Evolutionary conservation across 192 early-diverging fungal species (phyloP), one percentile per base, ranked within the genome.

Genomic region (Backusella sp.): DNA sequence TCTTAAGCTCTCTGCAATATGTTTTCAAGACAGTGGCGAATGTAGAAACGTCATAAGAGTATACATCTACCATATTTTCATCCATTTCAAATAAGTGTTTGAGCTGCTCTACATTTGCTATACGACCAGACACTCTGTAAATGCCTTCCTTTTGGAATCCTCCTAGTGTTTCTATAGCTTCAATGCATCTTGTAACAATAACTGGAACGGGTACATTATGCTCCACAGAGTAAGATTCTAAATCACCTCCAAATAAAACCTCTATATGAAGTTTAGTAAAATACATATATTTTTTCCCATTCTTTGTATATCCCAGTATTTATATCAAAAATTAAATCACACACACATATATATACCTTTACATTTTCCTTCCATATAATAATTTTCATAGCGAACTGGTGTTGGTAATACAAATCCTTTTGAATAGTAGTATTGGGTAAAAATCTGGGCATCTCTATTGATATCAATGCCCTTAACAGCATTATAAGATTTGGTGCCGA

Each of bases 1-100:
- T 79, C 14, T 87, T 84, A 4, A 93, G 76, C 70, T 91, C 86
- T 12, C 92, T 81, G 4, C 92, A 74, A 77, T 89, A 93, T 37
- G 87, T 80, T 69, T 93, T 93, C 17, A 93, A 77, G 0, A 92
- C 76, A 1, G 82, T 86, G 0, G 91, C 89, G 32, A 93, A 82
- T 0, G 87, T 85, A 28, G 90, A 80, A 12, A 90, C 83, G 66
- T 93, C 92, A 17, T 86, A 83, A 26, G 59, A 72, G 8, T 77
- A 76, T 14, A 77, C 35, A n/a, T 74, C 68, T 19, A 44, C 32
- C 30, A 74, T 52, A 17, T 77, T 66, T 73, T 83, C 82, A 69
- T 83, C 73, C 44, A 77, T 44, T 52, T 83, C 82, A 59, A 83
- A 83, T 6, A 53, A 9, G 17, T 75, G 67, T 44, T 75, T 76